phyloP scores from a whole-genome alignment of 768 basidiomycete species.

The Tubosaeta sp. region DNA sequence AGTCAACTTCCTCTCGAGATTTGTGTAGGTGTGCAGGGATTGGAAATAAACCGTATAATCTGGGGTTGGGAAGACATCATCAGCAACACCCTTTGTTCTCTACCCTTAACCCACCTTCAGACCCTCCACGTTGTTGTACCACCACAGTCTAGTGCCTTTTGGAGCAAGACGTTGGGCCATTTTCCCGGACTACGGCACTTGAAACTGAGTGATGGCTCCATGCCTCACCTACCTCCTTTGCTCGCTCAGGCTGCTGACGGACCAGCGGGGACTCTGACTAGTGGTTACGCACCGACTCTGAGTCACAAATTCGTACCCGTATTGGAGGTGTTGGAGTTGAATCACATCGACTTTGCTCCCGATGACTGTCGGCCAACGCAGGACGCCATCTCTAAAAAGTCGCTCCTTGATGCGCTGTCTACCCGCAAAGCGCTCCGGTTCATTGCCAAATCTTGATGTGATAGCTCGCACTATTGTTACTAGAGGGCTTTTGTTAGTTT shows the following conservation, averaged over 20 bases:
- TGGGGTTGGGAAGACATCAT: neutral
- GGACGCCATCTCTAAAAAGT: neutral
- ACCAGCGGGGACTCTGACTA: no score
- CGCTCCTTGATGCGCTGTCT: neutral
- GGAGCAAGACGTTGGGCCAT: neutral
- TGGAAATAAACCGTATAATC: neutral
- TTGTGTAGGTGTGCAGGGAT: neutral
- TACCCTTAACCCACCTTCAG: no score
- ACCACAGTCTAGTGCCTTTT: neutral
- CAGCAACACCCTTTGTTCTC: neutral
- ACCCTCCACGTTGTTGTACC: no score
- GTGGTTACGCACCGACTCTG: no score
- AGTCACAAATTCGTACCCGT: no score
- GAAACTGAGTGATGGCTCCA: neutral
- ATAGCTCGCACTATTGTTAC: no score
- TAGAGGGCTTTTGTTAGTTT: no score
- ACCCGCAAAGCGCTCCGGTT: neutral
- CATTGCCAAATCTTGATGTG: neutral
- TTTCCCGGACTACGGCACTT: constrained; percentile 1
- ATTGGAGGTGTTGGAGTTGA: no score
- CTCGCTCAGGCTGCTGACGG: no score
- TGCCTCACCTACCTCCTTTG: no score
- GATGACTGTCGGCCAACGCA: no score
- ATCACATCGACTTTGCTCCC: no score
- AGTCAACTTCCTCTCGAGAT: neutral